phyloP scores from a whole-genome alignment of 345 rosid species.

The Rhodamnia argentea region DNA sequence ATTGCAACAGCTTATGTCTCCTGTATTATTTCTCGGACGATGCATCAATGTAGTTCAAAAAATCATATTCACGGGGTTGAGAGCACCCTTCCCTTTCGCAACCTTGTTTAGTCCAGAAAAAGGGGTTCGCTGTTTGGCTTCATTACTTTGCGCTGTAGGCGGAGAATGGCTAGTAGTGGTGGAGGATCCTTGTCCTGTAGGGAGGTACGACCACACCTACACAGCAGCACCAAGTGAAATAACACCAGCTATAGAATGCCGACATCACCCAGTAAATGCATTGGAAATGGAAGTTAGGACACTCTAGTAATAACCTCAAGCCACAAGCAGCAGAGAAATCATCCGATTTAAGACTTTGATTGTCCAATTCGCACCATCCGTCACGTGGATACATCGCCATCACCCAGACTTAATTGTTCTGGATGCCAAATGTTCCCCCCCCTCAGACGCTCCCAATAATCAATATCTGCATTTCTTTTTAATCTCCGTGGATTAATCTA shows the following conservation, averaged over 20 bases:
- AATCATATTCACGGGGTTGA: neutral
- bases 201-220: slow-evolving; percentile 53
- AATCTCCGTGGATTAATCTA: neutral
- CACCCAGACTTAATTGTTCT: neutral
- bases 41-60: neutral
- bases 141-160: slow-evolving; percentile 15
- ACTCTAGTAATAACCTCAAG: too few relatives aligned
- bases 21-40: neutral
- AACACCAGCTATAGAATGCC: slow-evolving; percentile 62
- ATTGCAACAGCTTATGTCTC: neutral
- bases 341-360: neutral
- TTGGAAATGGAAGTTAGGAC: too few relatives aligned
- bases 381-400: slow-evolving; percentile 19
- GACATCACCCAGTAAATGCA: neutral
- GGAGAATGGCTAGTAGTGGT: slow-evolving; percentile 5
- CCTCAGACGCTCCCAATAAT: too few relatives aligned
- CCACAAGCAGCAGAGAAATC: too few relatives aligned
- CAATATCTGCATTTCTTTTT: too few relatives aligned
- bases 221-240: slow-evolving; percentile 59
- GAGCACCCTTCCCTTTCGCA: neutral
- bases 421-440: neutral
- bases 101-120: neutral
- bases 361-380: slow-evolving; percentile 23
- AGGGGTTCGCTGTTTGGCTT: slow-evolving; percentile 1
- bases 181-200: too few relatives aligned